phyloP scores from a whole-genome alignment of 192 early-diverging fungal species.

The Mortierella claussenii region DNA sequence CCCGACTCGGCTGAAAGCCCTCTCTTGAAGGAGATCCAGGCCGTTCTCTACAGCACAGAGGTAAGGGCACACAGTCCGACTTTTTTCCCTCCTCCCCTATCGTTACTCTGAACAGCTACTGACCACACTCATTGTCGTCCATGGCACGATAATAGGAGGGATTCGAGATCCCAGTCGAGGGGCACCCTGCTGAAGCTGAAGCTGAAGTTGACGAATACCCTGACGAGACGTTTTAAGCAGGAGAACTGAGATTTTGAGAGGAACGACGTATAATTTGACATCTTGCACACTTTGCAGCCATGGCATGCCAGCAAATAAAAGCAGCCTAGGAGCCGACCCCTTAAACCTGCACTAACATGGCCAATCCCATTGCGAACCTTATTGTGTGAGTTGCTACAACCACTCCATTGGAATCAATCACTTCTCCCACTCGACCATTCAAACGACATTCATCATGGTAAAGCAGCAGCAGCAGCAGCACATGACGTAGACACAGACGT shows the following conservation, averaged over 20 bases:
- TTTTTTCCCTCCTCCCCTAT: background rate
- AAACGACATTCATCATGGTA: constrained; percentile 38
- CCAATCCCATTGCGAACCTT: too few species aligned
- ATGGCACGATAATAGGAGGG: constrained; percentile 75
- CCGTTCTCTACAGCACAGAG: constrained; percentile 92
- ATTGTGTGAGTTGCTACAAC: background rate
- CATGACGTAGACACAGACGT: too few species aligned
- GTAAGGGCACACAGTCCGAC: constrained; percentile 23
- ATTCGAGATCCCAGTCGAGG: constrained; percentile 79
- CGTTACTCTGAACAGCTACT: background rate
- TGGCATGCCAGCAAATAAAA: too few species aligned
- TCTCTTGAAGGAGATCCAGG: constrained; percentile 82
- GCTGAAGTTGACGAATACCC: constrained; percentile 60
- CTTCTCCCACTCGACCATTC: background rate
- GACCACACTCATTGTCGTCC: background rate
- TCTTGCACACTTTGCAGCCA: background rate
- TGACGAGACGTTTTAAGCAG: constrained; percentile 71
- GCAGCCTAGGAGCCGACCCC: too few species aligned
- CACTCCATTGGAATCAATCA: constrained; percentile 20
- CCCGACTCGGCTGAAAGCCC: constrained; percentile 60
- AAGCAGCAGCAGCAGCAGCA: too few species aligned
- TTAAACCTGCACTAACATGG: background rate
- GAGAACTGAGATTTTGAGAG: background rate
- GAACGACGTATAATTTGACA: constrained; percentile 2
- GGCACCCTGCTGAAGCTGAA: constrained; percentile 40